These are phyloP conservation scores for Lentinula sp. DNA, from an alignment of 768 basidiomycete species.

Conservation along the genomic window DNA sequence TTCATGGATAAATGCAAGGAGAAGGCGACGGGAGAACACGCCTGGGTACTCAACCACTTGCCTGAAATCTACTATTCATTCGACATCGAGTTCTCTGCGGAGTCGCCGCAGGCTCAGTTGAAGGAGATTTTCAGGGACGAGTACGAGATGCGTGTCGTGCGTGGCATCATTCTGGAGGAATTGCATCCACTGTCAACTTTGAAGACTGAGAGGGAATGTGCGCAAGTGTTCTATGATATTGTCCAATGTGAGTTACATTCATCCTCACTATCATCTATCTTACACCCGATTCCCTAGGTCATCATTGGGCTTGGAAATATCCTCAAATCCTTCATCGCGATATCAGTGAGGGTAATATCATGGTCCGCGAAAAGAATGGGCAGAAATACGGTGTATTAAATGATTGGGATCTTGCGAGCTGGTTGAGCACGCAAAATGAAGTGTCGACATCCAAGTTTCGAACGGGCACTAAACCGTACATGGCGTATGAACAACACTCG, in stretches of 20 bases:
- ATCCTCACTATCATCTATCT: not conserved
- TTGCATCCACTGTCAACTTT: not conserved
- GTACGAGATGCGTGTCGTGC: not conserved
- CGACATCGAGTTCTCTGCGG: not conserved
- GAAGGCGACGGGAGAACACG: not conserved
- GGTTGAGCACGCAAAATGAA: not conserved
- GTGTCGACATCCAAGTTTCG: not conserved
- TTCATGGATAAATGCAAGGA: not conserved
- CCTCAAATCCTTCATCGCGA: not conserved
- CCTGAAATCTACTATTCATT: not conserved
- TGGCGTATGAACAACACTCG: not conserved
- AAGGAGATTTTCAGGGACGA: not conserved
- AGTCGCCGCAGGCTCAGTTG: not conserved
- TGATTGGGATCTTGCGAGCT: not conserved
- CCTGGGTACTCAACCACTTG: not conserved
- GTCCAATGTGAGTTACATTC: not conserved
- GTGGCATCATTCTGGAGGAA: not conserved
- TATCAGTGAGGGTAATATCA: not conserved
- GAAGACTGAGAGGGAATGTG: not conserved
- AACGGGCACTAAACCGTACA: not conserved
- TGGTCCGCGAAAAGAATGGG: not conserved
- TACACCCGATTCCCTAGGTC: not conserved
- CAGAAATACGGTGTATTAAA: not conserved
- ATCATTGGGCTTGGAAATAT: not conserved
- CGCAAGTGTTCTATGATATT: not conserved